phyloP scores from a whole-genome alignment of 495 filamentous ascomycete species.

The Beverwykella pulmonaria region DNA sequence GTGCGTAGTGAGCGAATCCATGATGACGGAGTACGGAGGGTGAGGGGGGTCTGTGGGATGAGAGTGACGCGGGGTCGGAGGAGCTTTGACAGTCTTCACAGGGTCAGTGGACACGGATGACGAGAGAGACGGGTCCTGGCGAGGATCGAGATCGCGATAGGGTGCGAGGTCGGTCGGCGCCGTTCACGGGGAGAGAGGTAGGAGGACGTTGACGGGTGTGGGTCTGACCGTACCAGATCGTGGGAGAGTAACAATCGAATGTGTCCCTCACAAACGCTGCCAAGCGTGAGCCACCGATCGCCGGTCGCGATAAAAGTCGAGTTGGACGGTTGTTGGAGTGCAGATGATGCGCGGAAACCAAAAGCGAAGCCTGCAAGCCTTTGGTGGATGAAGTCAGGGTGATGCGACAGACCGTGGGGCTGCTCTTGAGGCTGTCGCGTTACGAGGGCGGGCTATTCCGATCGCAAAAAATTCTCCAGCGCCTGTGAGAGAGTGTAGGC shows the following conservation, averaged over 20 bases:
- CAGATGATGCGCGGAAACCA: constrained; percentile 22
- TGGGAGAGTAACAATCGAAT: constrained; percentile 99
- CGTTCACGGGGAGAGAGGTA: neutral
- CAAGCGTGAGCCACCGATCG: constrained; percentile 21
- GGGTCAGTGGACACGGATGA: constrained; percentile 2
- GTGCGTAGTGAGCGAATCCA: constrained; percentile 90
- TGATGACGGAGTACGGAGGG: constrained; percentile 46
- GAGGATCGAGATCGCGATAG: constrained; percentile 16
- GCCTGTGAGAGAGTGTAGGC: constrained; percentile 3
- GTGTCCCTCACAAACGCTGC: constrained; percentile 73
- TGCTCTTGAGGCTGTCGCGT: constrained; percentile 7
- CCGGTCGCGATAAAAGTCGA: constrained; percentile 23
- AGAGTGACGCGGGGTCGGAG: constrained; percentile 3
- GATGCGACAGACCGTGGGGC: constrained; percentile 20
- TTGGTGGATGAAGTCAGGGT: constrained; percentile 17
- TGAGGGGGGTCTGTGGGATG: constrained; percentile 2
- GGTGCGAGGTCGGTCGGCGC: constrained; percentile 15
- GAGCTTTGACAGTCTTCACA: constrained; percentile 1
- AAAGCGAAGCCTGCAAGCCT: constrained; percentile 37
- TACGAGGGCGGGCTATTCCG: constrained; percentile 2
- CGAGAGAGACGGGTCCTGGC: neutral
- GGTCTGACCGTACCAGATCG: constrained; percentile 58
- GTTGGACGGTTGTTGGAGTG: constrained; percentile 8
- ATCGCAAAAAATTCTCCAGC: constrained; percentile 6
- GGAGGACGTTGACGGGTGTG: neutral